Conservation (phyloP, 176 grass and related monocot species). For the Hyparrhenia diplandra region DNA sequence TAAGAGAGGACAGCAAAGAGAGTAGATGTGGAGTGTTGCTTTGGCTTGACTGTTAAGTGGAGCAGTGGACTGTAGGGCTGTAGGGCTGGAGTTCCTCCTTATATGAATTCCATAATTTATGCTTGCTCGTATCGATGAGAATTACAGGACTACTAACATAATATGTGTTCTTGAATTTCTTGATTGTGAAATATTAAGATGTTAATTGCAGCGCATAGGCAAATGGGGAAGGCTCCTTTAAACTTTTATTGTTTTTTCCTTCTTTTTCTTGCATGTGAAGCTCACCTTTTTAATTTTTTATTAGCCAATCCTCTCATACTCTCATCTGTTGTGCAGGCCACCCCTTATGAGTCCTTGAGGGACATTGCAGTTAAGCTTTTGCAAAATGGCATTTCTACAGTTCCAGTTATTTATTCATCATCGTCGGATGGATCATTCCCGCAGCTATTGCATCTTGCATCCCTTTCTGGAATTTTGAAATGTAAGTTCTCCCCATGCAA, state of each 20-base stretch:
- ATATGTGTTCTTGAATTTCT: neutral
- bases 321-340: constrained; percentile 45
- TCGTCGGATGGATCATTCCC: constrained; percentile 88
- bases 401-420: constrained; percentile 77
- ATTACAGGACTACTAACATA: neutral
- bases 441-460: constrained; percentile 92
- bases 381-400: constrained; percentile 70
- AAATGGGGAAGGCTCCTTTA: too few relatives aligned
- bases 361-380: constrained; percentile 86
- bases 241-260: neutral
- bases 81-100: neutral
- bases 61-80: neutral
- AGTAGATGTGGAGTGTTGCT: neutral
- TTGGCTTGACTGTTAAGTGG: neutral
- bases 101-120: neutral
- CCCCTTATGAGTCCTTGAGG: constrained; percentile 78
- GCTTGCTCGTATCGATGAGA: neutral
- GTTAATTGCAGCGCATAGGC: too few relatives aligned
- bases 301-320: constrained; percentile 17
- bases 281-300: neutral
- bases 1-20: neutral
- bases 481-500: constrained; percentile 44
- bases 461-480: constrained; percentile 96
- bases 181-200: neutral
- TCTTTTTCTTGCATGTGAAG: neutral